Evolutionary conservation across 768 basidiomycete genomes (phyloP).

Genomic region (Lyophyllum atratum): DNA sequence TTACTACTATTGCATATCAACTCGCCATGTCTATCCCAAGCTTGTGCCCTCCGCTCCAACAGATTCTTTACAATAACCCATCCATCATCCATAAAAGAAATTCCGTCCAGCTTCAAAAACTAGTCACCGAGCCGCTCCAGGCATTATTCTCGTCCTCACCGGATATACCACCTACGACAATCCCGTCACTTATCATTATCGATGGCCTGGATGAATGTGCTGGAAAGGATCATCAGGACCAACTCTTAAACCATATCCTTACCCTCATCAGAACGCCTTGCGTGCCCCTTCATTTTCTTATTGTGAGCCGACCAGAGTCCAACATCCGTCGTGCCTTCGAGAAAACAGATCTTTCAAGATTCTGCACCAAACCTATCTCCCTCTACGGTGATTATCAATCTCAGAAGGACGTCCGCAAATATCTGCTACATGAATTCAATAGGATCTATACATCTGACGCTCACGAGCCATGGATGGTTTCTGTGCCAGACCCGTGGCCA

Average conservation of each 20-base stretch:
- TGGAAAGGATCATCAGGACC: background rate
- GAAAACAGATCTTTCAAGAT: background rate
- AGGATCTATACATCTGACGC: background rate
- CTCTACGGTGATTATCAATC: background rate
- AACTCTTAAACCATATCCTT: background rate
- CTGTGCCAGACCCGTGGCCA: slow-evolving; percentile 4
- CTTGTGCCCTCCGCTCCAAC: background rate
- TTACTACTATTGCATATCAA: background rate
- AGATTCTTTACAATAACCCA: background rate
- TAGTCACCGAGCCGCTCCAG: background rate
- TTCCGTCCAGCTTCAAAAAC: background rate
- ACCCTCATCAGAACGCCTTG: background rate
- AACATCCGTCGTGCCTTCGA: slow-evolving; percentile 1
- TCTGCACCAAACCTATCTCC: background rate
- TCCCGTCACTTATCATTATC: background rate
- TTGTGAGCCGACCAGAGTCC: slow-evolving; percentile 5
- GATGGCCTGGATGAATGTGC: background rate
- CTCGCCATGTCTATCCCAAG: background rate
- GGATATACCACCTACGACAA: background rate
- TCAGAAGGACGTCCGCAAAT: background rate
- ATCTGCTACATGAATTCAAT: slow-evolving; percentile 1
- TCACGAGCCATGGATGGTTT: background rate
- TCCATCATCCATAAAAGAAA: background rate
- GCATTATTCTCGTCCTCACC: background rate
- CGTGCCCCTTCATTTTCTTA: slow-evolving; percentile 8